Evolutionary conservation across 441 rosid genomes (phyloP).

Genomic region (Erysimum cheiri): DNA sequence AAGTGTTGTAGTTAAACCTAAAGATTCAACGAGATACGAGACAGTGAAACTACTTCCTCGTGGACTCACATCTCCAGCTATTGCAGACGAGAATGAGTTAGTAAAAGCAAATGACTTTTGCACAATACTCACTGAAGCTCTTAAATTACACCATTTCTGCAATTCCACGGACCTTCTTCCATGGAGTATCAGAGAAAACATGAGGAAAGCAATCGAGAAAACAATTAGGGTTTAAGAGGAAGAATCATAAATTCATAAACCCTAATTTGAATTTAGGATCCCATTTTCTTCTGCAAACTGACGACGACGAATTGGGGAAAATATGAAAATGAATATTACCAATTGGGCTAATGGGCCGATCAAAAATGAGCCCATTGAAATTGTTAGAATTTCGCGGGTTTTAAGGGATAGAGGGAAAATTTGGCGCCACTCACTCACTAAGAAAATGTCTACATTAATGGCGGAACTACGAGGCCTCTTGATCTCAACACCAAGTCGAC

Average conservation of each 20-base stretch:
- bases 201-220: not conserved
- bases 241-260: too few species aligned
- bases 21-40: slow-evolving; percentile 36
- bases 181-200: slow-evolving; percentile 24
- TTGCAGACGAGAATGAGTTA: slow-evolving; percentile 28
- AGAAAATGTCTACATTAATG: slow-evolving; percentile 17
- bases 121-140: not conserved
- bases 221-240: too few species aligned
- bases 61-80: not conserved
- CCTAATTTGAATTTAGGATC: too few species aligned
- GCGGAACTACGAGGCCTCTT: slow-evolving; percentile 20
- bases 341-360: slow-evolving; percentile 38
- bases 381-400: not conserved
- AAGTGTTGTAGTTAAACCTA: slow-evolving; percentile 45
- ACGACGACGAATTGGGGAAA: too few species aligned
- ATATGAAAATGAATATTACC: too few species aligned
- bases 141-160: slow-evolving; percentile 34
- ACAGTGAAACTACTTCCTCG: slow-evolving; percentile 29
- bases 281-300: not conserved
- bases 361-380: slow-evolving; percentile 6
- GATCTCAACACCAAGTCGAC: not conserved
- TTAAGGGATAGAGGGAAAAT: slow-evolving; percentile 30
- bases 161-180: slow-evolving; percentile 31
- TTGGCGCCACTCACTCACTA: slow-evolving; percentile 39
- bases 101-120: slow-evolving; percentile 22